phyloP scores from a whole-genome alignment of 495 filamentous ascomycete genomes.

The Halenospora varia region DNA sequence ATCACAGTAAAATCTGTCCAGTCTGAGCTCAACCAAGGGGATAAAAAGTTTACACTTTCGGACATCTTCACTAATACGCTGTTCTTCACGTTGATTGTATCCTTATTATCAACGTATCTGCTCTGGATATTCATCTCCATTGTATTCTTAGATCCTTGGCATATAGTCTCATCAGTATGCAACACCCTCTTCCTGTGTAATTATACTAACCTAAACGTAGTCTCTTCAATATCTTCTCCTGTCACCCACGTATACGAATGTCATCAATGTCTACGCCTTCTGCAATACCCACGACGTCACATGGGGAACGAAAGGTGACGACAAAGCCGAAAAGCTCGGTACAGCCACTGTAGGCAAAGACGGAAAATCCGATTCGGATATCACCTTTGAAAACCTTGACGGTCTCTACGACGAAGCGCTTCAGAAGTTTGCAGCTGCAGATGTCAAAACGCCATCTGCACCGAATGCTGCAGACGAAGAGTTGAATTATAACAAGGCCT shows the following conservation, averaged over 20 bases:
- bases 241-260: conserved; percentile 90
- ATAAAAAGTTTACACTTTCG: conserved; percentile 80
- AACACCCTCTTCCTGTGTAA: neutral
- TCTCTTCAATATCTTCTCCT: conserved; percentile 94
- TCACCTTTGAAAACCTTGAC: conserved; percentile 79
- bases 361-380: conserved; percentile 82
- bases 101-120: conserved; percentile 77
- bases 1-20: conserved; percentile 44
- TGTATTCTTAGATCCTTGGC: conserved; percentile 95
- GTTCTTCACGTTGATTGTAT: conserved; percentile 53
- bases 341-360: conserved; percentile 66
- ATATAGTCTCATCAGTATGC: conserved; percentile 63
- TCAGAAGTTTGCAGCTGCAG: conserved; percentile 60
- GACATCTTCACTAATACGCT: conserved; percentile 43
- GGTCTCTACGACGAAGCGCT: conserved; percentile 86
- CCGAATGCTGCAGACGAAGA: conserved; percentile 41
- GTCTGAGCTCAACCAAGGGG: conserved; percentile 51
- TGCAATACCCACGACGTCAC: conserved; percentile 96
- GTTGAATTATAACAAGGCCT: conserved; percentile 8
- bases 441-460: conserved; percentile 57
- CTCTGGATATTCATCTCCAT: conserved; percentile 94
- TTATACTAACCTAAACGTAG: conserved; percentile 4
- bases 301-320: conserved; percentile 96
- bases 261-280: conserved; percentile 95
- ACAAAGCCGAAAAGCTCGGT: conserved; percentile 50